Percentiles rank a stretch among this genome's conserved stretches.
These are phyloP conservation scores for Bruguiera gymnorhiza DNA, from an alignment of 345 rosid genomes.

Conservation along the genomic window DNA sequence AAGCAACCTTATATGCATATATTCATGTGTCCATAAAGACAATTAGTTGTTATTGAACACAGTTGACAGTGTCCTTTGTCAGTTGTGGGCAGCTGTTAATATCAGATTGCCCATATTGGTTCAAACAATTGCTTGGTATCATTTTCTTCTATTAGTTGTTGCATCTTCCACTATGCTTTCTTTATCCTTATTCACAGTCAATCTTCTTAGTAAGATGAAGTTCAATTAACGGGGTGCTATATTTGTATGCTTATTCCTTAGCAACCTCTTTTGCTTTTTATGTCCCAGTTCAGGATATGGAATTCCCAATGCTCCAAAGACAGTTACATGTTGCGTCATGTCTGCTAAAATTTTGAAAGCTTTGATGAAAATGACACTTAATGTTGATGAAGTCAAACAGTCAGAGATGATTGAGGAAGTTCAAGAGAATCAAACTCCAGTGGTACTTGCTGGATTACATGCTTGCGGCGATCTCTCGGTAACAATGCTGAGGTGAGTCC, in stretches of 20 bases:
- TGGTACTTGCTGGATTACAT: slow-evolving; percentile 92
- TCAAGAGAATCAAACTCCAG: slow-evolving; percentile 35
- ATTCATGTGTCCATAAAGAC: no score
- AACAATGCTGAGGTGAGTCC: slow-evolving; percentile 79
- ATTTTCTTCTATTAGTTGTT: not conserved
- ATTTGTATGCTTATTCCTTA: slow-evolving; percentile 22
- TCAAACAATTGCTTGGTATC: not conserved
- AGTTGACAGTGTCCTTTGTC: not conserved
- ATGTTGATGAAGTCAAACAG: slow-evolving; percentile 30
- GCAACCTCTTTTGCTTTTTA: slow-evolving; percentile 19
- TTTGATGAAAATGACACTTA: slow-evolving; percentile 36
- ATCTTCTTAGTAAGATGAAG: not conserved
- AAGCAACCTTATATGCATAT: no score
- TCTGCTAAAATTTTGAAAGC: slow-evolving; percentile 63
- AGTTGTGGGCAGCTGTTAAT: not conserved
- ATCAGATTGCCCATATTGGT: not conserved
- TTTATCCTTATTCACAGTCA: slow-evolving; percentile 2
- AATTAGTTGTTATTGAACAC: not conserved
- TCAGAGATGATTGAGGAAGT: slow-evolving; percentile 22
- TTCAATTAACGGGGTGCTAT: slow-evolving; percentile 4
- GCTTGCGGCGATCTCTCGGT: slow-evolving; percentile 97
- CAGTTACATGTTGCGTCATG: slow-evolving; percentile 65
- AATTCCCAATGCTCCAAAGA: slow-evolving; percentile 54
- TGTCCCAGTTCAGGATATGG: slow-evolving; percentile 60
- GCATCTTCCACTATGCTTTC: not conserved